Conservation (phyloP, 2,329 filamentous ascomycete genomes). For the Chaetomium strumarium region DNA sequence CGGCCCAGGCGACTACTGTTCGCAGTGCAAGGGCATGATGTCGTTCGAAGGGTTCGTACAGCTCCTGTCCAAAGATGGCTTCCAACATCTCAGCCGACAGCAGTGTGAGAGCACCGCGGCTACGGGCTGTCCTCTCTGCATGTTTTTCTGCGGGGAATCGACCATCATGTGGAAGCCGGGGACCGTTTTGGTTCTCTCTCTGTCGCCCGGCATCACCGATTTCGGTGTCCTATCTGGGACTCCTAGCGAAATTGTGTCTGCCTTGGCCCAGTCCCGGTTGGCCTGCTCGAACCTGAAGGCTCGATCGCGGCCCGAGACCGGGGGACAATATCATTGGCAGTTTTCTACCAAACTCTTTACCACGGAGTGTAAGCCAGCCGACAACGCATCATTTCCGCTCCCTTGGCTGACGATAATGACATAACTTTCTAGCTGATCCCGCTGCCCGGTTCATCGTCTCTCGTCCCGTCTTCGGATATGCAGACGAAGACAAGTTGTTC, state of each 20-base stretch:
- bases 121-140: neutral
- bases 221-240: neutral
- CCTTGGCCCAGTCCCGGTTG: too few relatives aligned
- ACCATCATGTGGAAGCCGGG: too few relatives aligned
- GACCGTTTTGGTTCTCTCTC: neutral
- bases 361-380: too few relatives aligned
- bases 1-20: too few relatives aligned
- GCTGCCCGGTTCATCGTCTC: neutral
- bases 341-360: neutral
- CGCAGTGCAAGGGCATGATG: neutral
- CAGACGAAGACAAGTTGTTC: neutral
- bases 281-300: too few relatives aligned
- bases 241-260: too few relatives aligned
- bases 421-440: neutral
- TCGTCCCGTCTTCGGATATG: neutral
- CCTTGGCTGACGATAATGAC: too few relatives aligned
- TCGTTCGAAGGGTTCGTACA: neutral
- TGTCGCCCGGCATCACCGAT: neutral
- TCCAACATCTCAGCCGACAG: neutral
- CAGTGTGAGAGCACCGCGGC: neutral
- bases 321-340: too few relatives aligned
- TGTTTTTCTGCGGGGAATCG: neutral
- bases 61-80: neutral
- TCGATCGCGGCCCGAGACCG: too few relatives aligned
- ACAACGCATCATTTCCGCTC: too few relatives aligned